Evolutionary conservation across 1,284 basidiomycete genomes (phyloP), one percentile per base, ranked within the genome.

Genomic region (Rhodotorula glutinis): DNA sequence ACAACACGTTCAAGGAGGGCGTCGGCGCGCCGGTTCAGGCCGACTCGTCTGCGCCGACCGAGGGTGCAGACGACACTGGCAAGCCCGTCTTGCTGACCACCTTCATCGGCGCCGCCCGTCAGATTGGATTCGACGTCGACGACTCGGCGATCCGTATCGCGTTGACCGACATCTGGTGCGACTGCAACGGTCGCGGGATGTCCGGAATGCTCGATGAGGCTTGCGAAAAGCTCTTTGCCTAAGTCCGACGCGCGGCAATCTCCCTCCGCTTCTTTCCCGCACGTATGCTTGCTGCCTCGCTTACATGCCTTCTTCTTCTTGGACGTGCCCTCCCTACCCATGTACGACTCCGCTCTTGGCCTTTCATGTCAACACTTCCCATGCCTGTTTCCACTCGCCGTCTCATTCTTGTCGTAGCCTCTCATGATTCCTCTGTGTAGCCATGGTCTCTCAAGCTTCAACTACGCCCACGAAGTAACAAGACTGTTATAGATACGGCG

Each of bases 51-150:
- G 11, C 11, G 27, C 13, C 13, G 3, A 14, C 23, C 29, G 27
- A 16, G 3, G 25, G 19, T 21, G 21, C 17, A 29, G 59, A 33
- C 40, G 59, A 53, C 62, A 47, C 51, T 54, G 33, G 29, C 54
- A 40, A 30, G 41, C 51, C 62, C n/a, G 40, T 63, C 44, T 52
- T 63, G 30, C 62, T 63, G 33, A 63, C 62, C 11, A 47, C 44
- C 2, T 58, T 58, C 52, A 56, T 63, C 38, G 56, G 58, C 57
- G 41, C 52, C 25, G 27, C 23, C 21, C 30, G 33, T 30, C 51
- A 58, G 27, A 57, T 63, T 56, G 62, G 56, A 4, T 33, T 63
- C 21, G 57, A 58, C 56, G 43, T 63, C 30, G 38, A 52, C 19
- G 43, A 43, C 14, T 17, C 23, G 21, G 29, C 8, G 7, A 21